A percentile compares a stretch with the other conserved stretches of the same genome.
These are phyloP conservation scores for Adansonia madagascariensis DNA, from an alignment of 441 rosid genomes.

Conservation along the genomic window DNA sequence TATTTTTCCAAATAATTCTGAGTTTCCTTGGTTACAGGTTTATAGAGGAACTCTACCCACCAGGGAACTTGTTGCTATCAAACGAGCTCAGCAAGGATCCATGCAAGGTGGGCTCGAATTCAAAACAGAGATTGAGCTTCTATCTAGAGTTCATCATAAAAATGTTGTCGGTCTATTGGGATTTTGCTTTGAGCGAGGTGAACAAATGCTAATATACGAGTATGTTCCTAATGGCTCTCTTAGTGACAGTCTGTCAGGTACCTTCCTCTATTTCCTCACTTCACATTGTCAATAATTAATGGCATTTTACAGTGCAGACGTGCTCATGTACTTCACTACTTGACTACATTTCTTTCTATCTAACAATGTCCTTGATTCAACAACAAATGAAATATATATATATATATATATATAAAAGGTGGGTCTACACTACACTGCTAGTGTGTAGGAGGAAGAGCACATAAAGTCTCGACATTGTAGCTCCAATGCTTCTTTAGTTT, in stretches of 20 bases:
- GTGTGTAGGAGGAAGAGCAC: neutral
- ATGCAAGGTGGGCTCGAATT: conserved; percentile 88
- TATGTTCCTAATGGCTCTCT: conserved; percentile 72
- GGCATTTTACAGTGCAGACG: neutral
- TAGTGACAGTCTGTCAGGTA: conserved; percentile 74
- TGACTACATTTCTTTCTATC: neutral
- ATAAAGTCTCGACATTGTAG: neutral
- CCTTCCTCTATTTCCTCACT: conserved; percentile 19
- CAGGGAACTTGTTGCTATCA: conserved; percentile 64
- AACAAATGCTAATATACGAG: conserved; percentile 80
- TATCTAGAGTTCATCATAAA: conserved; percentile 91
- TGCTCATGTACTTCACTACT: too few species aligned
- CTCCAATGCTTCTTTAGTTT: neutral
- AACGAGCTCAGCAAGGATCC: conserved; percentile 83
- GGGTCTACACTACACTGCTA: neutral
- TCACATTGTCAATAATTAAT: conserved; percentile 8
- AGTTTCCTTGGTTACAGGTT: conserved; percentile 48
- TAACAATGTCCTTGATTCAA: neutral
- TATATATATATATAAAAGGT: neutral
- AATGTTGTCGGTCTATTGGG: conserved; percentile 86
- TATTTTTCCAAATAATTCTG: conserved; percentile 11
- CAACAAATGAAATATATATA: conserved; percentile 1
- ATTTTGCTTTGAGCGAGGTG: conserved; percentile 75
- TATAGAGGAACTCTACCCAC: conserved; percentile 70
- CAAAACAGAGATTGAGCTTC: conserved; percentile 89